Evolutionary conservation across 2,329 filamentous ascomycete species (phyloP), one percentile per base, ranked within the genome.

Genomic region (Ramularia collo-cygni): DNA sequence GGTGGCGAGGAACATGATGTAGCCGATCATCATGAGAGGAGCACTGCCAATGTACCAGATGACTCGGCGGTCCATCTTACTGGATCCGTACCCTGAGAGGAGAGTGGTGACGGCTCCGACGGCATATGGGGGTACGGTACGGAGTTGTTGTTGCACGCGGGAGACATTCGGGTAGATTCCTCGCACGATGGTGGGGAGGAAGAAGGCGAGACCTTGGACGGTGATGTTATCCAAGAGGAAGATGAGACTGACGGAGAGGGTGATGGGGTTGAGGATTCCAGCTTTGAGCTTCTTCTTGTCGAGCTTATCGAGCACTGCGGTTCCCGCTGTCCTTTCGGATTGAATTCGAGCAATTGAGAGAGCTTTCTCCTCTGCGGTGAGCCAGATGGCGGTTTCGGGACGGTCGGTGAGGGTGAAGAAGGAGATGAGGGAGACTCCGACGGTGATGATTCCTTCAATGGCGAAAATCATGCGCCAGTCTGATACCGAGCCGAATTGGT

Each of bases 381-480:
- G 70, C 81, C 81, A 86, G 9, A 67, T 64, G 0, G 81, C 81
- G 0, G 79, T 82, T 40, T 74, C 79, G 0, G 82, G 82, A 0
- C 80, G 71, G 56, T 86, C 82, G 0, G 81, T 84, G 13, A 85
- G 63, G 1, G 76, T 80, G 51, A 79, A 48, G 56, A 83, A 82
- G 1, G 74, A 62, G 26, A 85, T 65, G 2, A 84, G n/a, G 1
- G 72, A 69, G 0, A 85, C 59, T 0, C 69, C 67, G 44, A 65
- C 67, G 1, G 76, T 79, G 48, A 83, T 74, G 51, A 83, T 76
- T 14, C 81, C 81, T 56, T 85, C 81, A n/a, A 85, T 76, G 3
- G 71, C 73, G 39, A 85, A 85, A 37, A 85, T 82, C 79, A 83
- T 83, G 6, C 79, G 67, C 81, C 81, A 85, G 4, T 60, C 63